Evolutionary conservation across 2,329 filamentous ascomycete genomes (phyloP), one percentile per base, ranked within the genome.

Genomic region (Aspergillus ibericus): DNA sequence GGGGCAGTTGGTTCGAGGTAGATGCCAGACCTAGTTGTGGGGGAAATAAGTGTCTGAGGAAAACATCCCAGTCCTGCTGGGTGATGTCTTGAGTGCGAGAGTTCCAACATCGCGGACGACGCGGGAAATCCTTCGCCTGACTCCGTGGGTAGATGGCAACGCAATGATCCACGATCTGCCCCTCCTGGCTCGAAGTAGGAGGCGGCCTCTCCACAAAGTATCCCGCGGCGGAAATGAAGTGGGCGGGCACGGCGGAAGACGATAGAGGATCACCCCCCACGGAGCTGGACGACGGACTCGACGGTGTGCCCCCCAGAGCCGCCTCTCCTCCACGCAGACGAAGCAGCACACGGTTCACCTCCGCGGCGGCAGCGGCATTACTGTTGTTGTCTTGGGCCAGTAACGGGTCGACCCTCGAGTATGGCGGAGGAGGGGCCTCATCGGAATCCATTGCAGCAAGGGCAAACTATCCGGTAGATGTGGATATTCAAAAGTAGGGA

Each of bases 1-100:
- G 73, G 5, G 74, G 70, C 13, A 78, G 66, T 55, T 76, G 67
- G 7, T 67, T 66, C 4, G 75, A 77, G 5, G 70, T 65, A 1
- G 74, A 70, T 5, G 75, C 75, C 5, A 71, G 70, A 4, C 72
- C 75, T 15, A 78, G 63, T 58, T 77, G 69, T 5, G 70, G 63
- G 2, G 77, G 77, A 49, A 79, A 77, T 5, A 79, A 60, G 64
- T 77, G 75, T 46, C 73, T 72, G 22, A 78, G 57, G 59, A 79
- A 80, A 9, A 71, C 75, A 56, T 76, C 71, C 77, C 77, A 79
- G 62, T 80, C 77, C 63, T 75, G 71, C 63, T 77, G 73, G 42
- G 66, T 64, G 29, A 78, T 69, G 47, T 77, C 72, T 22, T 69
- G 63, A 40, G 64, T 63, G 10, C 69, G 68, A 15, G 70, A 58